These are phyloP conservation scores for Nemania sp. DNA, from an alignment of 2,329 filamentous ascomycete species.

Conservation along the genomic window DNA sequence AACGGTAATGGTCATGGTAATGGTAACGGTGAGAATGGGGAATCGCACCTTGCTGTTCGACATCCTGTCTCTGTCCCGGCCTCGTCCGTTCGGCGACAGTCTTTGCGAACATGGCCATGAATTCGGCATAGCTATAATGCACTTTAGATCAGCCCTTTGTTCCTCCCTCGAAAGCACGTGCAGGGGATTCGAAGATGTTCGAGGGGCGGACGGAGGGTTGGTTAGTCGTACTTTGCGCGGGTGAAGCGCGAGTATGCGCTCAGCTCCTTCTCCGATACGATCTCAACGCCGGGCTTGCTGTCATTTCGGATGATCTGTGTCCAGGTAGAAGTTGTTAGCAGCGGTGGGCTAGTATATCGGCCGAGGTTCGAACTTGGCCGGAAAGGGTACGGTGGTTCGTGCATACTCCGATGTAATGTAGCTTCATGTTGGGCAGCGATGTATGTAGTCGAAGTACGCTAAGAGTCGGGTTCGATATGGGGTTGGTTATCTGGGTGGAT, in stretches of 20 bases:
- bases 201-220: background rate
- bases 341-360: conserved; percentile 5
- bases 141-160: conserved; percentile 35
- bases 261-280: conserved; percentile 81
- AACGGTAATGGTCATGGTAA: too few species aligned
- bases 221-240: conserved; percentile 67
- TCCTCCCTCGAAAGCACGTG: conserved; percentile 5
- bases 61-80: conserved; percentile 84
- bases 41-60: conserved; percentile 82
- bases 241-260: conserved; percentile 85
- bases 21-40: too few species aligned
- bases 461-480: background rate
- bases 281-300: conserved; percentile 78
- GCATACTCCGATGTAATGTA: conserved; percentile 87
- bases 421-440: conserved; percentile 74
- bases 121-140: conserved; percentile 62
- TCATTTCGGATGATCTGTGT: conserved; percentile 84
- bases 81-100: conserved; percentile 87
- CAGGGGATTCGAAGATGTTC: background rate
- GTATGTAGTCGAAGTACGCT: conserved; percentile 6
- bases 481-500: background rate
- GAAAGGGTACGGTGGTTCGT: conserved; percentile 40
- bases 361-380: conserved; percentile 42
- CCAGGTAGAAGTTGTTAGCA: conserved; percentile 34
- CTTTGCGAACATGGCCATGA: conserved; percentile 88